A percentile compares a stretch with the other conserved stretches of the same genome.
Conservation (phyloP, 1,284 basidiomycete species). For the Tylopilus orsonianus region DNA sequence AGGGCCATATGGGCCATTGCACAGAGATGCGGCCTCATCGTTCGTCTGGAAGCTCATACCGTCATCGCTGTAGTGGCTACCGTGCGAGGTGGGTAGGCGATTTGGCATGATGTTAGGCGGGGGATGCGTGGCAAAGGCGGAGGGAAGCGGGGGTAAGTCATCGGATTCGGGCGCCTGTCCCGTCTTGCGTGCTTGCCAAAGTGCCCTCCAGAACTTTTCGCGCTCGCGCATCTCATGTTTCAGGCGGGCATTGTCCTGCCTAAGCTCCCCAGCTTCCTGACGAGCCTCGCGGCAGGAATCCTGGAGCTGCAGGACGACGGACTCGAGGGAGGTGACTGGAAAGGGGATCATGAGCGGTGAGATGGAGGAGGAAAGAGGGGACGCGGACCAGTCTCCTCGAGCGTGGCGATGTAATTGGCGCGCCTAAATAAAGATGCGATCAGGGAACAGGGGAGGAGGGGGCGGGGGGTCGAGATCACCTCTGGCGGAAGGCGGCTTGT, state of each 20-base stretch:
- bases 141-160: constrained; percentile 54
- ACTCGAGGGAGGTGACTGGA: constrained; percentile 71
- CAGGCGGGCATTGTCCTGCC: constrained; percentile 63
- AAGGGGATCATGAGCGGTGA: constrained; percentile 19
- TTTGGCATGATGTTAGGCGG: constrained; percentile 21
- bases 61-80: constrained; percentile 42
- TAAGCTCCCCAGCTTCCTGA: constrained; percentile 54
- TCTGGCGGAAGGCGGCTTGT: constrained; percentile 52
- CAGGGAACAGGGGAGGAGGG: constrained; percentile 14
- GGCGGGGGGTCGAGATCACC: constrained; percentile 20
- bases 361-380: constrained; percentile 15
- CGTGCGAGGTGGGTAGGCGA: constrained; percentile 32
- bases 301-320: constrained; percentile 76
- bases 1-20: constrained; percentile 43
- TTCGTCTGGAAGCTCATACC: constrained; percentile 42
- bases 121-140: constrained; percentile 37
- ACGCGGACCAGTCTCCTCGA: constrained; percentile 77
- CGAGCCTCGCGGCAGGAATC: constrained; percentile 72
- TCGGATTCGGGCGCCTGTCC: constrained; percentile 53
- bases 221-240: constrained; percentile 64
- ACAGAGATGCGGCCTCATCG: constrained; percentile 45
- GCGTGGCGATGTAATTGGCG: constrained; percentile 82
- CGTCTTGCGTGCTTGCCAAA: constrained; percentile 60
- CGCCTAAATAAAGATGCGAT: constrained; percentile 56
- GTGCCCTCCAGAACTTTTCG: constrained; percentile 67